Conservation (phyloP, 2,329 filamentous ascomycete species). For the Hirsutella thompsonii region DNA sequence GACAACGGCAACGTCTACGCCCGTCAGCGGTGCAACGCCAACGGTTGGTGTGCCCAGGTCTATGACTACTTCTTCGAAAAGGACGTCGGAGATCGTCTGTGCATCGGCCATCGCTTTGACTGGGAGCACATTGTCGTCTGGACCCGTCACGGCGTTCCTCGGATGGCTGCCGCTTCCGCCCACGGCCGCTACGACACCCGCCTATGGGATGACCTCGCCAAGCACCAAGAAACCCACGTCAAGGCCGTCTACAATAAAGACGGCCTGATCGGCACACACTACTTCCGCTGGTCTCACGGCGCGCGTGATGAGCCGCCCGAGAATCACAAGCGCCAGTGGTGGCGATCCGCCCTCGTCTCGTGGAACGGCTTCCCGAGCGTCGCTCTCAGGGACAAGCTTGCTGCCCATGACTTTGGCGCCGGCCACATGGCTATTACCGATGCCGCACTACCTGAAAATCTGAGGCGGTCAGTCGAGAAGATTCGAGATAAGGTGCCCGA, state of each 20-base stretch:
- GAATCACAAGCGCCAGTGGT: slow-evolving; percentile 20
- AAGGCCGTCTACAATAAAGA: slow-evolving; percentile 25
- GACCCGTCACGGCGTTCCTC: slow-evolving; percentile 12
- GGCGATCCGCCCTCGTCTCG: slow-evolving; percentile 13
- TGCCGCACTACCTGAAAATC: slow-evolving; percentile 1
- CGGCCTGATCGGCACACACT: slow-evolving; percentile 15
- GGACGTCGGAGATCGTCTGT: slow-evolving; percentile 17
- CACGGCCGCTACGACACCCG: slow-evolving; percentile 17
- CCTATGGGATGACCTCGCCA: slow-evolving; percentile 10
- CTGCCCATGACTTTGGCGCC: slow-evolving; percentile 6
- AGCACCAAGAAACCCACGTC: slow-evolving; percentile 15
- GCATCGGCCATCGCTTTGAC: slow-evolving; percentile 24
- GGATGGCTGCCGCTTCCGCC: slow-evolving; percentile 17
- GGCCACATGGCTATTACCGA: slow-evolving; percentile 7
- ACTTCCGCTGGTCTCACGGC: slow-evolving; percentile 11
- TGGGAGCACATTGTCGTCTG: slow-evolving; percentile 23
- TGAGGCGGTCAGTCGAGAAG: slow-evolving; percentile 2
- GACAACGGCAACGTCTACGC: slow-evolving; percentile 28
- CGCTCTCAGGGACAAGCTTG: slow-evolving; percentile 3
- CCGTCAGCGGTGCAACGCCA: slow-evolving; percentile 26
- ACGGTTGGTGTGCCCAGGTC: slow-evolving; percentile 28
- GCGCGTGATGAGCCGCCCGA: slow-evolving; percentile 11
- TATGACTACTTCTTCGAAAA: slow-evolving; percentile 36
- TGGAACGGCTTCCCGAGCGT: slow-evolving; percentile 17
- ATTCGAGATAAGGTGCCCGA: slow-evolving; percentile 1